Conservation (phyloP, 2,329 filamentous ascomycete genomes). For the Xylariaceae sp. region DNA sequence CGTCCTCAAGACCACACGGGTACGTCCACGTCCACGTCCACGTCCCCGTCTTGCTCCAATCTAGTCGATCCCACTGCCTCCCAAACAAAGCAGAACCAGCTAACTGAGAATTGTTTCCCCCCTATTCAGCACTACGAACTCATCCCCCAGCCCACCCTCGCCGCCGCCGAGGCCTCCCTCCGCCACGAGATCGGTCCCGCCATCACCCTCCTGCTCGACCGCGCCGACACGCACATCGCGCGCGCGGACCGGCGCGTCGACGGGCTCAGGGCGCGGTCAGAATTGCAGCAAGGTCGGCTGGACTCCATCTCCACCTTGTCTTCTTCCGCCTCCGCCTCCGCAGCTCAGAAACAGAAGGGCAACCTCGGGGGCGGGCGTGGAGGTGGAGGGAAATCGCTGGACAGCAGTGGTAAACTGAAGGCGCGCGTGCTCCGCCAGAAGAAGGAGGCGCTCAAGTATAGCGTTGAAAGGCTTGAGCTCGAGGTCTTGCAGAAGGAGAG, state of each 20-base stretch:
- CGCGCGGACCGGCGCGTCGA: slow-evolving; percentile 80
- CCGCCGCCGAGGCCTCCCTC: slow-evolving; percentile 76
- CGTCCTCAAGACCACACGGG: slow-evolving; percentile 55
- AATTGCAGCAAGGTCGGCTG: slow-evolving; percentile 73
- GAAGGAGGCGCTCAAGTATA: slow-evolving; percentile 81
- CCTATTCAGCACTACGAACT: slow-evolving; percentile 77
- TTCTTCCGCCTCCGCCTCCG: slow-evolving; percentile 5
- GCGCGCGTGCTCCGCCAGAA: slow-evolving; percentile 67
- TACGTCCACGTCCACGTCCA: slow-evolving; percentile 30
- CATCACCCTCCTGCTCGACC: slow-evolving; percentile 70
- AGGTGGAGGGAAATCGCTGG: slow-evolving; percentile 36
- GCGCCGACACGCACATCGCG: slow-evolving; percentile 79
- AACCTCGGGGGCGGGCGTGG: slow-evolving; percentile 2
- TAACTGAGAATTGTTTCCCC: not conserved
- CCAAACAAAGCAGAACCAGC: too few relatives aligned
- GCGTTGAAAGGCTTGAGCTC: slow-evolving; percentile 78
- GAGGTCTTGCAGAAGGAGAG: slow-evolving; percentile 75
- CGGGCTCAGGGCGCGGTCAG: slow-evolving; percentile 74
- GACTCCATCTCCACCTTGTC: slow-evolving; percentile 24
- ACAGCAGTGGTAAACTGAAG: slow-evolving; percentile 46
- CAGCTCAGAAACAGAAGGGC: not conserved
- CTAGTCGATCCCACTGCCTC: too few relatives aligned
- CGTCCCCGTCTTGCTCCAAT: too few relatives aligned
- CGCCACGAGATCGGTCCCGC: slow-evolving; percentile 88
- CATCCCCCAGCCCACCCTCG: slow-evolving; percentile 78